A percentile compares a stretch with the other conserved stretches of the same genome.
These are phyloP conservation scores for Penicillium roqueforti DNA, from an alignment of 495 filamentous ascomycete genomes.

Conservation along the genomic window DNA sequence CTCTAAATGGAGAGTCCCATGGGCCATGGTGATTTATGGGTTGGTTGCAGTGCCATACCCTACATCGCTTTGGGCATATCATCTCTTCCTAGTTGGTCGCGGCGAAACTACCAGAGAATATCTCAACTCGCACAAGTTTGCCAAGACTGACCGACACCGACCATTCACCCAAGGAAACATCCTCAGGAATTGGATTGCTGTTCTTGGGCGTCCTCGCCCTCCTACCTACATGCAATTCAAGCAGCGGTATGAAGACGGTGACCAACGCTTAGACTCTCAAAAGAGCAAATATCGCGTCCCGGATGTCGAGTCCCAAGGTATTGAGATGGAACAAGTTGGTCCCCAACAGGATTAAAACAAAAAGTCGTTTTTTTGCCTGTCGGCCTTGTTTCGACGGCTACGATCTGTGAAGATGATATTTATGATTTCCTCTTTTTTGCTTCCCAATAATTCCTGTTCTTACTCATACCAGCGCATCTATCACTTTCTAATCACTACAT, in stretches of 20 bases:
- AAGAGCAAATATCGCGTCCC: constrained; percentile 52
- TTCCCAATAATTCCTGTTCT: constrained; percentile 5
- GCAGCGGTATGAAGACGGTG: constrained; percentile 66
- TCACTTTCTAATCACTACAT: constrained; percentile 18
- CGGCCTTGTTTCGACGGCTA: constrained; percentile 12
- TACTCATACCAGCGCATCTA: constrained; percentile 5
- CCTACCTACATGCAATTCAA: constrained; percentile 93
- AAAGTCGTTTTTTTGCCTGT: constrained; percentile 3
- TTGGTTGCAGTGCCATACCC: constrained; percentile 74
- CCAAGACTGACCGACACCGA: constrained; percentile 83
- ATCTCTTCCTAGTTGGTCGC: constrained; percentile 81
- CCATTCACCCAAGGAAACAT: constrained; percentile 80
- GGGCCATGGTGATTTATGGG: constrained; percentile 85
- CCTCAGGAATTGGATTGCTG: constrained; percentile 74
- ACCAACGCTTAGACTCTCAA: constrained; percentile 72
- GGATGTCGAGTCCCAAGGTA: constrained; percentile 49
- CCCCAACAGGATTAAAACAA: constrained; percentile 16
- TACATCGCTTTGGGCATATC: constrained; percentile 77
- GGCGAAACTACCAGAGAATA: constrained; percentile 96
- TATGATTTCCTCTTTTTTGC: constrained; percentile 14
- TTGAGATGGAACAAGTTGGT: constrained; percentile 59
- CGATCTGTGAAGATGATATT: constrained; percentile 21
- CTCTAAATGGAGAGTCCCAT: constrained; percentile 67
- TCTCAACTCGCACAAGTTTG: constrained; percentile 90
- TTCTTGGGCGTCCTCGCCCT: constrained; percentile 76